phyloP scores from a whole-genome alignment of 1,284 basidiomycete species.

The Tilletia walkeri region DNA sequence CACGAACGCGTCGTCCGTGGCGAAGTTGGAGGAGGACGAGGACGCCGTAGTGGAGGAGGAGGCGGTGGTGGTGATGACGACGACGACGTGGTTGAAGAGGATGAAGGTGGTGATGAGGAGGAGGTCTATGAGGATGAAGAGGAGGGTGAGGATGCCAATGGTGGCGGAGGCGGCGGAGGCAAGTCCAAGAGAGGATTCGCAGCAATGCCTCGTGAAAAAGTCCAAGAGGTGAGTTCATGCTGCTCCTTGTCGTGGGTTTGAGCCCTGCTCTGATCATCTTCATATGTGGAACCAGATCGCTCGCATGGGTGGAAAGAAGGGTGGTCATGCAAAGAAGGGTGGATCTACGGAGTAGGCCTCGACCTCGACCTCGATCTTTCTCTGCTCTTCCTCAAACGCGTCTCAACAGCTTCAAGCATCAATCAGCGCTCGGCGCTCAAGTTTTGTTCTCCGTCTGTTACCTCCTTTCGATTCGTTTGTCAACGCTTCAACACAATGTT shows the following conservation, averaged over 20 bases:
- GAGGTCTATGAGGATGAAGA: constrained; percentile 9
- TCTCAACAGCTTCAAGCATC: too few species aligned
- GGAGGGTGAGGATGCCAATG: neutral
- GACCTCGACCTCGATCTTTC: too few species aligned
- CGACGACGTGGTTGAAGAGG: neutral
- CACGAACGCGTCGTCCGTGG: neutral
- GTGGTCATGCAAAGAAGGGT: neutral
- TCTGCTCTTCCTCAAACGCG: too few species aligned
- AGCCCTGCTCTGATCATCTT: neutral
- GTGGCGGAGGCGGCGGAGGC: neutral
- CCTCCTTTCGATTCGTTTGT: too few species aligned
- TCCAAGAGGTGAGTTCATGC: neutral
- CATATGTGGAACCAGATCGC: neutral
- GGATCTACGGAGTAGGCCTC: neutral
- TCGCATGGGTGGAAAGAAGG: constrained; percentile 1
- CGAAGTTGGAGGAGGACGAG: neutral
- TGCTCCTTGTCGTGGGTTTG: neutral
- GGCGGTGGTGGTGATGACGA: neutral
- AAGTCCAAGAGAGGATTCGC: constrained; percentile 11
- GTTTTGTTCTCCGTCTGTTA: too few species aligned
- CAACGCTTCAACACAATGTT: too few species aligned
- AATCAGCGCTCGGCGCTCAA: too few species aligned
- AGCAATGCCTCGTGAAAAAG: neutral
- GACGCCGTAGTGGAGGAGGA: neutral
- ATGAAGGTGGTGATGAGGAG: neutral